Conservation (phyloP, 345 rosid genomes). For the Geranium rotundifolium region DNA sequence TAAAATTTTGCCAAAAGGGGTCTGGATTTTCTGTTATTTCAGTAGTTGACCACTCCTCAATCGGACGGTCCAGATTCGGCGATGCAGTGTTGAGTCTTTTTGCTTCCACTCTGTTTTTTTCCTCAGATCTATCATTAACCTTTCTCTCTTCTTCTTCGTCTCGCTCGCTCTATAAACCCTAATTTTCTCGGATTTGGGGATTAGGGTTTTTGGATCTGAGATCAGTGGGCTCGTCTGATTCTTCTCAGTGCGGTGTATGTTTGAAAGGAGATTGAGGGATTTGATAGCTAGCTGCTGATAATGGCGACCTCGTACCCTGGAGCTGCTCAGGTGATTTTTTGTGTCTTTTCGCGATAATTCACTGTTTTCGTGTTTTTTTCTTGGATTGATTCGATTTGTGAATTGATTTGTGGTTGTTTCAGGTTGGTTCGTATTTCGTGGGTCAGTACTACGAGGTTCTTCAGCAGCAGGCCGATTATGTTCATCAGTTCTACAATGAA, state of each 20-base stretch:
- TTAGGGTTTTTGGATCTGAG: neutral
- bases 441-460: slow-evolving; percentile 85
- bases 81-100: too few species aligned
- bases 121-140: too few species aligned
- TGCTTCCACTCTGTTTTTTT: too few species aligned
- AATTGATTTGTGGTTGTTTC: slow-evolving; percentile 6
- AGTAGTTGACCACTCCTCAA: too few species aligned
- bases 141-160: too few species aligned
- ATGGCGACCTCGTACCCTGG: slow-evolving; percentile 63
- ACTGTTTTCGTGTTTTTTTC: neutral
- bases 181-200: neutral
- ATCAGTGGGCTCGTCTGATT: neutral
- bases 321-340: slow-evolving; percentile 43
- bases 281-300: neutral
- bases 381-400: neutral
- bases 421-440: slow-evolving; percentile 96
- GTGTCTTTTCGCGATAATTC: neutral
- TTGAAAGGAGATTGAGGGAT: neutral
- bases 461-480: slow-evolving; percentile 71
- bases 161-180: too few species aligned
- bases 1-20: too few species aligned
- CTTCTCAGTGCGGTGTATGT: neutral
- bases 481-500: slow-evolving; percentile 79
- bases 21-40: too few species aligned
- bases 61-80: too few species aligned